Evolutionary conservation across 2,329 filamentous ascomycete species (phyloP), one percentile per base, ranked within the genome.

Genomic region (Tolypocladium amazonense): DNA sequence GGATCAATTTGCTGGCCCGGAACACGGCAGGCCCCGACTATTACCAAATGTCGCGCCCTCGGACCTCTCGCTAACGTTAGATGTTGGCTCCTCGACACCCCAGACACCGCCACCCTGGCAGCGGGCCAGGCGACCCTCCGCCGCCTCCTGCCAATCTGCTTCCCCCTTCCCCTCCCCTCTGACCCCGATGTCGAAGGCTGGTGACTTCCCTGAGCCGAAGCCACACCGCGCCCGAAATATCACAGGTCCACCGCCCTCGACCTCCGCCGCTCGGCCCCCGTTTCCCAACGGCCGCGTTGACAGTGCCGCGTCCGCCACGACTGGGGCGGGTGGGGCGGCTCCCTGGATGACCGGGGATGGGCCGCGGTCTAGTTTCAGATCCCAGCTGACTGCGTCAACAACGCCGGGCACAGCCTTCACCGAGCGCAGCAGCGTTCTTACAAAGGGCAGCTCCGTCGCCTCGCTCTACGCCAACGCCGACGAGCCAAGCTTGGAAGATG

Each of bases 361-460:
- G 68, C 72, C 78, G 38, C 77, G 82, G 41, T 81, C 79, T 0
- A 85, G 81, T 71, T 81, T 79, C 66, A 79, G 81, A 59, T 84
- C 82, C 18, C 81, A 84, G 62, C 71, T 80, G 57, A 81, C 81
- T 23, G 71, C 76, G 41, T 84, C 81, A 3, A 81, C 81, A 6
- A 75, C 76, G 33, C 81, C 80, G 38, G 92, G 88, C 30, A 82
- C 81, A 2, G 65, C 72, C 6, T 85, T 87, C n/a, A 95, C 90
- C 1, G 90, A 93, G 69, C 82, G 90, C 62, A 95, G 90, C 71
- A 96, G 92, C 69, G 80, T 94, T 56, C 72, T 88, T 64, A 94
- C 91, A 4, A 91, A 89, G 66, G 84, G 85, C 62, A 95, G 89
- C 76, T 92, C 89, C 1, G 80, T 87, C 58, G 88, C 76, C 75